Evolutionary conservation across 164 flowering plant species (phyloP), one percentile per base, ranked within the genome.

Genomic region (Pachysandra terminalis): DNA sequence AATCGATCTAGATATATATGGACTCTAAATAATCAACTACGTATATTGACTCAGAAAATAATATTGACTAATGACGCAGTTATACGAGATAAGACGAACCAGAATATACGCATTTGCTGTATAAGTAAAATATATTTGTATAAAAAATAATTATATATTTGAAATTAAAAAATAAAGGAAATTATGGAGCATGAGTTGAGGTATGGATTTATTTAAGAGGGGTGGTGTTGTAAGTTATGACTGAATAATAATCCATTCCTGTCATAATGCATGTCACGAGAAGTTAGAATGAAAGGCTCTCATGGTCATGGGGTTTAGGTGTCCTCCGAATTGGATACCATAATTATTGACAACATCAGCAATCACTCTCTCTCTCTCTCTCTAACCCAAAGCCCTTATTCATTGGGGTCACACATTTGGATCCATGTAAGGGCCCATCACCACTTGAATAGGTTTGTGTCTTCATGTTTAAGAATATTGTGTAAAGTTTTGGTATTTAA

Each of bases 201-300:
- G 74, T 59, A 54, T 61, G 48, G 40, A 60, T 60, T 24, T 69
- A 69, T 65, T 74, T 59, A 74, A 64, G 73, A 69, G 12, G 54
- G 40, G 59, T 72, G 68, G 5, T 61, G 61, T 61, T 61, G 10
- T 5, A 45, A n/a, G n/a, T n/a, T n/a, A 72, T 66, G 24, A 58
- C 52, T 69, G 58, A 68, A 56, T 41, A 5, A 60, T 41, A 54
- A 59, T 64, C 28, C 64, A 49, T 68, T 60, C n/a, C 58, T n/a
- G 32, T 59, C 27, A 74, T 74, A 74, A 69, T 69, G 69, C 52
- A 69, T 61, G 70, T 68, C 73, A 69, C 77, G 68, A 59, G 73
- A 55, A 54, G 49, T 54, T 41, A 52, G 45, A 73, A 3, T 32
- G 57, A 37, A 15, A 45, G 51, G 52, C n/a, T 40, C 37, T 51